Base-by-base conservation (phyloP, 1,139 yeast genomes). In the Yamadazyma diospyri region DNA sequence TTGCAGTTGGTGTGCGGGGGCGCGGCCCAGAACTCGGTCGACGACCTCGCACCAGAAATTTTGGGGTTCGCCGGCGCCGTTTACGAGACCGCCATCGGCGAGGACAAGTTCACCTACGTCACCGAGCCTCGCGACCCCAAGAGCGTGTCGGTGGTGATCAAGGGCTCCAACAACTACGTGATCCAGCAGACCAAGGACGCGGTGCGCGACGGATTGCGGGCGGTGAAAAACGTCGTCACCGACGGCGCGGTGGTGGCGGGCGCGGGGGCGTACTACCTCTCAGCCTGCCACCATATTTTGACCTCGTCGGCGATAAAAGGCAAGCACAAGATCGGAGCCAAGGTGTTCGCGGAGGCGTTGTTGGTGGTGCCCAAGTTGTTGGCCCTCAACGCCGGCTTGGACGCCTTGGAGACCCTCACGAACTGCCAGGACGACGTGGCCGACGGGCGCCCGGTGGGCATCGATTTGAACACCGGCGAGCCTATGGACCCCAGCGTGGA, bases 11-110 rank as follows among this genome's bases (percentile, higher is more conserved):
- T 89, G 30, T 86, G 95, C 47, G 98, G 97, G 17, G 99, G 98
- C 48, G 94, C 84, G 55, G 98, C 98, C 8, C 97, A 89, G 63
- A 94, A 94, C 63, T 83, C 96, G 11, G 97, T 89, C 27, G 99
- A 94, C 53, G 97, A 92, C 55, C 72, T 94, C 52, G 54, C 80
- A n/a, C 89, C 94, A 5, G 76, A 72, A 3, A 69, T 86, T n/a
- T 72, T 94, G 41, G 99, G 99, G 12, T 83, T 64, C 61, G 87
- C 97, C 6, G 98, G 97, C 10, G 67, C 77, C 36, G 96, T 94
- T 10, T 87, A 86, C 57, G 97, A 92, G 64, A 87, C 87, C 56
- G 77, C 89, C 22, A 77, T 92, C 45, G 98, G 98, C 29, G 99
- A 94, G 64, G 99, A 94, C 51, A 94, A 92, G 63, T 94, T 85